Base-by-base conservation (phyloP, 2,329 filamentous ascomycete genomes). In the Esteya vermicola region DNA sequence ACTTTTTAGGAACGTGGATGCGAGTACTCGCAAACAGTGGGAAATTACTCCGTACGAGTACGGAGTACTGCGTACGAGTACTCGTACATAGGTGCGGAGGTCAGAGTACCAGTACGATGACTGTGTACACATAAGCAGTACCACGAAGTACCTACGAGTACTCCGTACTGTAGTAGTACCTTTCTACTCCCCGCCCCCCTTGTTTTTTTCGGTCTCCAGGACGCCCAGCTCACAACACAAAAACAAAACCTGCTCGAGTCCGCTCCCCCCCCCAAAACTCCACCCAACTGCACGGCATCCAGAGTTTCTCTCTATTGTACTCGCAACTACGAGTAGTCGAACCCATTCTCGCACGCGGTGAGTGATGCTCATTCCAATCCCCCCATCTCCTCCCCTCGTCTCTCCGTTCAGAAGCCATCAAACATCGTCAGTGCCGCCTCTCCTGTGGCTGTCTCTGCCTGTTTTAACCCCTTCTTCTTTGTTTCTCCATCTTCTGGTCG, bases 151-250 rank as follows among this genome's bases (percentile, higher is more conserved):
- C 14, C 28, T 31, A 14, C 18, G 28, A 14, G 33, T 14, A 21
- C 13, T 10, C n/a, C 25, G 18, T 13, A 19, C 18, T 26, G 13
- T 21, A 20, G 23, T 25, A 36, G 16, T 23, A 23, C 18, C 35
- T 19, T 18, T 27, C 35, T 25, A 28, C 22, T 18, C 18, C 20
- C 35, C 16, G 25, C n/a, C 33, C 37, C 25, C 28, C 30, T 32
- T 36, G 33, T 43, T 31, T 30, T 28, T 36, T 27, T 28, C 28
- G 42, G 47, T 48, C 47, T 38, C 47, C 47, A 33, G 31, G 47
- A 33, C 47, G 47, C 43, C 47, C 45, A 42, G 39, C 46, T 40
- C 36, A 38, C 41, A 48, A 43, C 43, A 46, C 44, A 47, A n/a
- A n/a, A 47, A 46, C 45, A 48, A 48, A 46, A 43, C 19, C 31